Base-by-base conservation (phyloP, 257 asterid species). In the Cynanchum wilfordii region DNA sequence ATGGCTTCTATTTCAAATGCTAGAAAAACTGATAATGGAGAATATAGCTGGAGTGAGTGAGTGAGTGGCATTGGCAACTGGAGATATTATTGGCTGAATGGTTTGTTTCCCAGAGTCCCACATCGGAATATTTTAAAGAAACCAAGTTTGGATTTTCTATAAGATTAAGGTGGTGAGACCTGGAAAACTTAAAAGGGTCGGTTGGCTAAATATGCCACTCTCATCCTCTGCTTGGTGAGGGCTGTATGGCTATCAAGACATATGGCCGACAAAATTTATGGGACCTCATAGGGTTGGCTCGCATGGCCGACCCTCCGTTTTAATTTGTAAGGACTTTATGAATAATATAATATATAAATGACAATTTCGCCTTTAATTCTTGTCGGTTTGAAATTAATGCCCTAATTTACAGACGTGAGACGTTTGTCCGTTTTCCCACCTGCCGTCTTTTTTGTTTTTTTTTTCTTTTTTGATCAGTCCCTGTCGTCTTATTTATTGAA, bases 231-330 rank as follows among this genome's bases (percentile, higher is more conserved):
- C 3, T 54, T n/a, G 84, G 84, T 47, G 56, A 45, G 86, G n/a
- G 84, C 84, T 74, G 82, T 77, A 82, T 89, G 96, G 96, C 81
- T 79, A 86, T 90, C 93, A 84, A 90, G 96, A 87, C 96, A 90
- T 87, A 90, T 90, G 90, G 92, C 92, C 88, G 89, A 82, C 93
- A 83, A 68, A 82, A 88, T 87, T 89, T 87, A 24, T 90, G 90
- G 88, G 49, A 47, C 3, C 0, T 0, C 0, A 81, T 17, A 88
- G 91, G 91, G 86, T 88, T 87, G 90, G 90, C 84, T 50, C 84
- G 83, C 51, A 36, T 75, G 86, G 91, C 79, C 88, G 85, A 83
- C 77, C 95, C 89, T 90, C 77, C 70, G 4, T 33, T 33, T 33
- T 33, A 33, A 33, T 33, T 3, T 3, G 5, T 5, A 33, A 33